These are phyloP conservation scores for Sclerotinia spermophila DNA, from an alignment of 2,329 filamentous ascomycete species.

Conservation along the genomic window DNA sequence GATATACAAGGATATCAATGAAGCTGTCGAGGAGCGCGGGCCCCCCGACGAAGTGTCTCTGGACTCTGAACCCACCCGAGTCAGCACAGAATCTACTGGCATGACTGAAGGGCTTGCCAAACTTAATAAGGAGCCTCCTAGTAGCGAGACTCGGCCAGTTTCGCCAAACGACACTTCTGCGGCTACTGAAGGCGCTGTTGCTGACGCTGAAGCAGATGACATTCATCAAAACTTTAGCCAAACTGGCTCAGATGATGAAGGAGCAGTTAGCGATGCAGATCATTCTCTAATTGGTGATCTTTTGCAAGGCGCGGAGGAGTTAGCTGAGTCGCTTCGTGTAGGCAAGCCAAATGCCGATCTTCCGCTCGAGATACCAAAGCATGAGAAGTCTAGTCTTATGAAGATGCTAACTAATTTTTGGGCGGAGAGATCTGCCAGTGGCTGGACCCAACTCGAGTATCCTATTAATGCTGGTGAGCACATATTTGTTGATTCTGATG, in stretches of 20 bases:
- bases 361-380: constrained; percentile 75
- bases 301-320: constrained; percentile 57
- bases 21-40: constrained; percentile 80
- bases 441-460: constrained; percentile 90
- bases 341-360: constrained; percentile 56
- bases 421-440: constrained; percentile 94
- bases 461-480: constrained; percentile 85
- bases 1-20: constrained; percentile 89
- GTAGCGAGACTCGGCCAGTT: constrained; percentile 24
- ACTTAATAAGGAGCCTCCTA: constrained; percentile 26
- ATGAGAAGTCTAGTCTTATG: constrained; percentile 89
- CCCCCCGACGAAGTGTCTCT: constrained; percentile 54
- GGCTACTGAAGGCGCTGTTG: constrained; percentile 34
- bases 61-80: constrained; percentile 30
- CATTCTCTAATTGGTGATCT: constrained; percentile 66
- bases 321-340: constrained; percentile 54
- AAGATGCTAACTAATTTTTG: constrained; percentile 97
- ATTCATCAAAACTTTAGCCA: constrained; percentile 49
- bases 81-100: constrained; percentile 33
- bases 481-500: constrained; percentile 94
- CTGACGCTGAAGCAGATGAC: constrained; percentile 43
- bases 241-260: constrained; percentile 67
- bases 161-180: constrained; percentile 33
- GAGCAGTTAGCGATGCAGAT: constrained; percentile 67
- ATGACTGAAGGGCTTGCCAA: constrained; percentile 35